Base-by-base conservation (phyloP, 805 yeast genomes). In the Spencermartinsiella europaea region DNA sequence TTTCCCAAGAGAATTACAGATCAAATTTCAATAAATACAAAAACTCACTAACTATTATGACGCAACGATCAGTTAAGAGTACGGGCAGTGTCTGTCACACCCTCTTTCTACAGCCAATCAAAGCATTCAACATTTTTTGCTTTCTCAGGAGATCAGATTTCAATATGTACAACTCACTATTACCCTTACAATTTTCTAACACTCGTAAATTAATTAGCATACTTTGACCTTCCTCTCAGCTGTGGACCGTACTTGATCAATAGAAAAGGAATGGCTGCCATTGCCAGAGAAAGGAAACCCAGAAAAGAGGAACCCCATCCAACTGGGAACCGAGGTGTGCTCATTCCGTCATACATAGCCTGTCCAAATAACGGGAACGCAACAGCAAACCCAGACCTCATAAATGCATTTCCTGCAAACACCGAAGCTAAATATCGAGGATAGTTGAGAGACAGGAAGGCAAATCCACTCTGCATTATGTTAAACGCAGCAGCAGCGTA, bases 311-410 rank as follows among this genome's bases (percentile, higher is more conserved):
- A 64, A 2, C 82, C 84, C 82, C 82, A 80, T 2, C 70, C 83
- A 15, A 76, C 77, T 1, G 84, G 83, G 57, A 66, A 80, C 35
- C 68, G 71, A 1, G 63, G 41, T 16, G 56, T 62, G 14, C 60
- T 60, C 25, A 65, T 51, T 3, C 53, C 73, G 46, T 68, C 64
- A 59, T 74, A 84, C 77, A 84, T 72, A 27, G 77, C 75, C 34
- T 69, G 59, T 4, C 85, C 83, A 61, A 84, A 82, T 42, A 84
- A 67, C 34, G 85, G 85, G 68, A 80, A 80, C 2, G 73, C 76
- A 49, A 79, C 77, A 1, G 81, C 85, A 53, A 74, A 71, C 2
- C 64, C 63, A 4, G 77, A 67, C 44, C 85, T 72, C 50, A 71
- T 69, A 20, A 79, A 62, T 33, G 68, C 75, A 54, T 77, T 79